Conservation (phyloP, 2,329 filamentous ascomycete species). For the Fusarium hainanense region DNA sequence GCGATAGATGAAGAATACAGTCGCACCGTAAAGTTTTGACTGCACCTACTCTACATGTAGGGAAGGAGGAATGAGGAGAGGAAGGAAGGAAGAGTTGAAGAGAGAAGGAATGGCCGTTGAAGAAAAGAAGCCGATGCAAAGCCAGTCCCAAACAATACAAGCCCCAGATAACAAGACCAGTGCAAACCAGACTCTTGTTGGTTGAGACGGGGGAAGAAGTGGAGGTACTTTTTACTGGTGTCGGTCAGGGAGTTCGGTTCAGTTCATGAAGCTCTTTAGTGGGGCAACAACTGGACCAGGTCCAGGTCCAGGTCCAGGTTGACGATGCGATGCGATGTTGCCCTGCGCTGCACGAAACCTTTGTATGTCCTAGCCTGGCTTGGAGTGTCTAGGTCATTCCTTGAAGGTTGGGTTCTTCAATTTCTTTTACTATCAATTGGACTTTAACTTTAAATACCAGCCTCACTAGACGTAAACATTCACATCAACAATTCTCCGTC, state of each 20-base stretch:
- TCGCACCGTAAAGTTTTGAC: slow-evolving; percentile 5
- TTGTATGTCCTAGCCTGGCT: not conserved
- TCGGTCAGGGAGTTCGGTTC: slow-evolving; percentile 5
- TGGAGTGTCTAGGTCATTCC: slow-evolving; percentile 7
- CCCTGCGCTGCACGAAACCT: slow-evolving; percentile 12
- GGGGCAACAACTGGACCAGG: slow-evolving; percentile 17
- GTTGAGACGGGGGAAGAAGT: slow-evolving; percentile 30
- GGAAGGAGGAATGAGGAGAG: slow-evolving; percentile 14
- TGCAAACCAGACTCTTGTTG: slow-evolving; percentile 21
- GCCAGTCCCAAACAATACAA: slow-evolving; percentile 18
- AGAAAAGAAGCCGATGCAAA: slow-evolving; percentile 11
- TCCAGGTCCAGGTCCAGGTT: slow-evolving; percentile 4
- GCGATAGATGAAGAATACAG: slow-evolving; percentile 7
- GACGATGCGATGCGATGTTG: slow-evolving; percentile 14
- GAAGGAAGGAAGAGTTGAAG: slow-evolving; percentile 31
- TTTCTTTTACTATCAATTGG: not conserved
- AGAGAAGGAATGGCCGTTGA: slow-evolving; percentile 25
- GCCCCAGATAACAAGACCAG: slow-evolving; percentile 14
- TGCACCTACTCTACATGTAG: slow-evolving; percentile 10
- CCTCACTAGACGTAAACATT: not conserved
- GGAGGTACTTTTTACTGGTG: slow-evolving; percentile 12
- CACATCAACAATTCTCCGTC: no score
- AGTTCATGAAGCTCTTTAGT: slow-evolving; percentile 30
- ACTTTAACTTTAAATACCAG: not conserved
- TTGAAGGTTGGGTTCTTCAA: not conserved